Conservation (phyloP, 768 basidiomycete genomes). For the Suillus luteus region DNA sequence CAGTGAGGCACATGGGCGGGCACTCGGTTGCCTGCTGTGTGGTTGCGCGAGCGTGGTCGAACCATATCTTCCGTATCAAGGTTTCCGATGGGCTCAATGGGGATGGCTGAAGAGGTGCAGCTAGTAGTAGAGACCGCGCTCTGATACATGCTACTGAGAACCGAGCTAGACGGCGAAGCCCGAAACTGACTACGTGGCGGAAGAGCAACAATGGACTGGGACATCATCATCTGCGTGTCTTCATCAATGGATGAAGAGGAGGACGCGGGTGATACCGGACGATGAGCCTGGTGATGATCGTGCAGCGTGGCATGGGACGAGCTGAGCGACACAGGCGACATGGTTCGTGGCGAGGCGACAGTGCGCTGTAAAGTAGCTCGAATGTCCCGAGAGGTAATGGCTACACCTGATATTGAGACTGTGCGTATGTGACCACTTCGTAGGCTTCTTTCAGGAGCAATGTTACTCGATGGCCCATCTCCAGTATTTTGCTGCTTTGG, state of each 20-base stretch:
- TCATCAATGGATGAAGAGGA: slow-evolving; percentile 63
- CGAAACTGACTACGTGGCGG: slow-evolving; percentile 42
- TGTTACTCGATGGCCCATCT: slow-evolving; percentile 23
- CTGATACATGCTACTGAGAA: slow-evolving; percentile 73
- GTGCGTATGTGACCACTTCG: slow-evolving; percentile 41
- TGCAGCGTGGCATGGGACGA: slow-evolving; percentile 20
- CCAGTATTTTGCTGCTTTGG: slow-evolving; percentile 23
- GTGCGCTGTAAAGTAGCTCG: slow-evolving; percentile 23
- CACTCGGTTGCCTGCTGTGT: slow-evolving; percentile 8
- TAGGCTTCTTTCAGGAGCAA: slow-evolving; percentile 17
- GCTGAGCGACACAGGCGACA: slow-evolving; percentile 30
- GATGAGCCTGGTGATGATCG: slow-evolving; percentile 4
- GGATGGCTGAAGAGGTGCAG: slow-evolving; percentile 8
- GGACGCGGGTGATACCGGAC: slow-evolving; percentile 45
- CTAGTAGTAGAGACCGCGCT: slow-evolving; percentile 58
- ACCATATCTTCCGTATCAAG: slow-evolving; percentile 10
- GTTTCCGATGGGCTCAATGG: background rate
- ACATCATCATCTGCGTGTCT: slow-evolving; percentile 65
- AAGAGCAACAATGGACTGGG: slow-evolving; percentile 69
- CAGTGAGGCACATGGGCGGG: slow-evolving; percentile 7
- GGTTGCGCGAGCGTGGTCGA: background rate
- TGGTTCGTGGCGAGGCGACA: slow-evolving; percentile 23
- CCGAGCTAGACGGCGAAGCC: slow-evolving; percentile 47
- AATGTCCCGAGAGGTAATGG: slow-evolving; percentile 53
- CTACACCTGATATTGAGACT: slow-evolving; percentile 57